Evolutionary conservation across 2,329 filamentous ascomycete species (phyloP).

Genomic region (Alternaria consortialis): DNA sequence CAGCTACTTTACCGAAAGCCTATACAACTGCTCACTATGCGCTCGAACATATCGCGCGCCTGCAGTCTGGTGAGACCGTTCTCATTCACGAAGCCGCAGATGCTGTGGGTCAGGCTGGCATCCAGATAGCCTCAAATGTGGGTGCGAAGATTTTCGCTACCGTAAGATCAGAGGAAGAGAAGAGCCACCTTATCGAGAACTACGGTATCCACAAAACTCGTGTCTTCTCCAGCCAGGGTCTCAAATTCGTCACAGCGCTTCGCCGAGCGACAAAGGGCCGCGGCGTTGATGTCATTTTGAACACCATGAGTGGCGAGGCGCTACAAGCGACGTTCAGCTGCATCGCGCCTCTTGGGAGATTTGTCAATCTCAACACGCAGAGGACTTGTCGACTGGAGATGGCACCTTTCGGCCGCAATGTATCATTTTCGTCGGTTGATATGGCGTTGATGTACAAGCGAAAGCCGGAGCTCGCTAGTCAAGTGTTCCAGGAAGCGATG

Average conservation of each 20-base stretch:
- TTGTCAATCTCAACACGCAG: constrained; percentile 28
- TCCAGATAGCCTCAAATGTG: constrained; percentile 20
- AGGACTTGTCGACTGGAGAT: constrained; percentile 23
- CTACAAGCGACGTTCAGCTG: constrained; percentile 55
- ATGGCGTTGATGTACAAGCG: constrained; percentile 11
- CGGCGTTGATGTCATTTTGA: constrained; percentile 47
- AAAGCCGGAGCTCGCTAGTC: constrained; percentile 10
- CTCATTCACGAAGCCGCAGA: constrained; percentile 43
- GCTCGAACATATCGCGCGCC: constrained; percentile 21
- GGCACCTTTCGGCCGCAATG: constrained; percentile 26
- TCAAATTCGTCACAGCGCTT: constrained; percentile 28
- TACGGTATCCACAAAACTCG: constrained; percentile 23
- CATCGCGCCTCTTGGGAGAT: constrained; percentile 47
- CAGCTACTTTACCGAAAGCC: constrained; percentile 28
- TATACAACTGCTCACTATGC: constrained; percentile 28
- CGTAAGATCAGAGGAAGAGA: constrained; percentile 26
- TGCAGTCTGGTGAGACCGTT: constrained; percentile 26
- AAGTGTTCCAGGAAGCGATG: constrained; percentile 17
- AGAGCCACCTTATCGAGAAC: constrained; percentile 3
- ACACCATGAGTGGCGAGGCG: constrained; percentile 37
- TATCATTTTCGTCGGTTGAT: constrained; percentile 22
- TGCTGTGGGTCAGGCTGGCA: constrained; percentile 15
- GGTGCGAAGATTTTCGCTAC: constrained; percentile 41
- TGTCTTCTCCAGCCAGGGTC: constrained; percentile 38
- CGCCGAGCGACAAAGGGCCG: constrained; percentile 22